These are phyloP conservation scores for Plenodomus tracheiphilus DNA, from an alignment of 2,329 filamentous ascomycete genomes.

Conservation along the genomic window DNA sequence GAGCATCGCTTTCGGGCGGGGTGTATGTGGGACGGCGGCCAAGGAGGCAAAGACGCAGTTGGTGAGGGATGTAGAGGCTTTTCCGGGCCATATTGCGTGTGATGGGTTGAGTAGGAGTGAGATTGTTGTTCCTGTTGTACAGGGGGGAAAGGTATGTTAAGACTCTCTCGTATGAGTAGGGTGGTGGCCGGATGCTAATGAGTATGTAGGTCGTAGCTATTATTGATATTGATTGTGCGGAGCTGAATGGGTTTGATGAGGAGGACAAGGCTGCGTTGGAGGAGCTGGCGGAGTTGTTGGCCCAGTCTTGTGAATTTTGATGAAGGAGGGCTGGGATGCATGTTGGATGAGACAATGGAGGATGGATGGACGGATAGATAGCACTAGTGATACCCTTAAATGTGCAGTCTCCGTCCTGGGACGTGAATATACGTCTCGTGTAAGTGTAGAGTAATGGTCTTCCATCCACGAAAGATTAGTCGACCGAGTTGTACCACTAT, in stretches of 20 bases:
- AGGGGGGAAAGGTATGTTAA: slow-evolving; percentile 50
- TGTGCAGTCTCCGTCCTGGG: neutral
- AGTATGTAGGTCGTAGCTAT: slow-evolving; percentile 65
- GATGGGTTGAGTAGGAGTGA: slow-evolving; percentile 76
- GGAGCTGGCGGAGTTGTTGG: slow-evolving; percentile 52
- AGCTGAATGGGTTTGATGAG: slow-evolving; percentile 67
- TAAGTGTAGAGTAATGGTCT: no score
- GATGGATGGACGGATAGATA: neutral
- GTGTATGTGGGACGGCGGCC: slow-evolving; percentile 76
- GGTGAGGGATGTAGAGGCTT: slow-evolving; percentile 68
- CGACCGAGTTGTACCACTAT: no score
- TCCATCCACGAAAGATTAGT: no score
- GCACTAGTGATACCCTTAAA: neutral
- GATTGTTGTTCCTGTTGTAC: slow-evolving; percentile 75
- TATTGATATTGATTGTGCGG: slow-evolving; percentile 78
- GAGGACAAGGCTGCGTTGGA: slow-evolving; percentile 69
- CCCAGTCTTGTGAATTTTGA: slow-evolving; percentile 40
- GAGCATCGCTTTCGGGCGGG: slow-evolving; percentile 70
- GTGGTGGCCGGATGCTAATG: neutral
- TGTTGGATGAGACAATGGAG: neutral
- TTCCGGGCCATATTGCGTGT: slow-evolving; percentile 82
- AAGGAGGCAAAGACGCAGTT: slow-evolving; percentile 64
- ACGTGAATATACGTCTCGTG: neutral
- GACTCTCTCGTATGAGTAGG: neutral
- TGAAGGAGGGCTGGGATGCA: neutral